These are phyloP conservation scores for Medicago lupulina DNA, from an alignment of 306 rosid species.

Conservation along the genomic window DNA sequence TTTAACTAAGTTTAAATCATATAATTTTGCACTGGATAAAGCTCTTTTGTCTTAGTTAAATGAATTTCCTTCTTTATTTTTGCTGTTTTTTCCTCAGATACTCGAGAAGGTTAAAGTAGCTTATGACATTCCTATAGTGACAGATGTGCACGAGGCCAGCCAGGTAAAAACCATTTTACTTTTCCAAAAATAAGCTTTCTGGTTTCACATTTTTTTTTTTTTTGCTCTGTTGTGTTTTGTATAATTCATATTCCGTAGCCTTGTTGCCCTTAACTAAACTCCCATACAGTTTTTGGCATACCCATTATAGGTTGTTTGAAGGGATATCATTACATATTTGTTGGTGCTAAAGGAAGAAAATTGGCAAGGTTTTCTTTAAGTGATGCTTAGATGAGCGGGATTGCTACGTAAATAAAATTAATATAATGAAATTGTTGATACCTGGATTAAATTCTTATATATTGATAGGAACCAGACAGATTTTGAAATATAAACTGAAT, in stretches of 20 bases:
- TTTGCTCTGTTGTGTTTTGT: slow-evolving; percentile 16
- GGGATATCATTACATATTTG: slow-evolving; percentile 7
- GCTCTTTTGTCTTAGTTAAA: slow-evolving; percentile 27
- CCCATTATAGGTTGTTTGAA: slow-evolving; percentile 1
- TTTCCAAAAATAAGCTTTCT: slow-evolving; percentile 10
- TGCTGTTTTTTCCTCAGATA: slow-evolving; percentile 57
- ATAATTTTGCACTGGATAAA: slow-evolving; percentile 21
- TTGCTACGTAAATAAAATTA: neutral
- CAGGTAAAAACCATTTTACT: slow-evolving; percentile 60
- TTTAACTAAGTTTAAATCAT: slow-evolving; percentile 11
- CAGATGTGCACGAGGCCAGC: slow-evolving; percentile 82
- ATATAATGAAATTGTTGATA: slow-evolving; percentile 29
- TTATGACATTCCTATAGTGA: slow-evolving; percentile 84
- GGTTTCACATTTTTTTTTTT: slow-evolving; percentile 10
- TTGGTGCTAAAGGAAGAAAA: neutral
- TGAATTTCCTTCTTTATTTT: slow-evolving; percentile 30
- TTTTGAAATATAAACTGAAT: neutral
- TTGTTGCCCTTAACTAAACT: slow-evolving; percentile 24
- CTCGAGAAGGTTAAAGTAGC: slow-evolving; percentile 94
- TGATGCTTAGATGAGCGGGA: slow-evolving; percentile 5
- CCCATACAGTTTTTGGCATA: slow-evolving; percentile 14
- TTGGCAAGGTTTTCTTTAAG: slow-evolving; percentile 5
- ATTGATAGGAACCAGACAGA: neutral
- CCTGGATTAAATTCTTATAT: slow-evolving; percentile 12
- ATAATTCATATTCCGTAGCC: slow-evolving; percentile 30